Evolutionary conservation across 306 rosid species (phyloP).

Genomic region (Vigna hirtella): DNA sequence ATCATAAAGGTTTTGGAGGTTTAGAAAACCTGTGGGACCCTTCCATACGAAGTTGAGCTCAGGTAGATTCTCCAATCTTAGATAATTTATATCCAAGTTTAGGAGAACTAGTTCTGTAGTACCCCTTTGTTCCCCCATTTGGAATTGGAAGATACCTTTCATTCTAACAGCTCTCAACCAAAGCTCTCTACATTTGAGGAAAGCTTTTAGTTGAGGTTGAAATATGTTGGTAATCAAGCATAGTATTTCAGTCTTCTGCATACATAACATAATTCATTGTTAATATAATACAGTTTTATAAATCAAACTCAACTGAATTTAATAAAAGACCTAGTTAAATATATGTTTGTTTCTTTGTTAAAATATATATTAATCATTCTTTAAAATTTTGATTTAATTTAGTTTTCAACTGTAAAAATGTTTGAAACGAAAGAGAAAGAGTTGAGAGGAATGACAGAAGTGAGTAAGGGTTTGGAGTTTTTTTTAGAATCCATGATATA

Average conservation of each 20-base stretch:
- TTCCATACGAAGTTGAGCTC: background rate
- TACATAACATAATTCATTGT: background rate
- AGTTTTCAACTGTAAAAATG: too few species aligned
- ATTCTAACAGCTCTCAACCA: fast-evolving
- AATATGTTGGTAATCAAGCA: too few species aligned
- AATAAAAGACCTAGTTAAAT: too few species aligned
- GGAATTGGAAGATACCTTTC: background rate
- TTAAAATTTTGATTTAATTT: too few species aligned
- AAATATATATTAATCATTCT: too few species aligned
- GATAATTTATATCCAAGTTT: background rate
- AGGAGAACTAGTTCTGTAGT: background rate
- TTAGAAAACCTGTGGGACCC: background rate
- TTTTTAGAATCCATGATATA: too few species aligned
- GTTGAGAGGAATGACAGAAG: too few species aligned
- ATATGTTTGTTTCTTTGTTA: too few species aligned
- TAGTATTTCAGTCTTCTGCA: background rate
- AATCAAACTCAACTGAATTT: too few species aligned
- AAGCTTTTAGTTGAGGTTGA: background rate
- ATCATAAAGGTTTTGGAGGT: fast-evolving
- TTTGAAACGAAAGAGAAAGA: too few species aligned
- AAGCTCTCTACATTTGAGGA: background rate
- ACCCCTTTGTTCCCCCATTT: background rate
- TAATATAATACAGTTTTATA: background rate
- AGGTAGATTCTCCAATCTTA: fast-evolving
- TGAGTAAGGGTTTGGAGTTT: too few species aligned